A percentile compares a stretch with the other conserved stretches of the same genome.
These are phyloP conservation scores for Annulohypoxylon nitens DNA, from an alignment of 495 filamentous ascomycete species.

Conservation along the genomic window DNA sequence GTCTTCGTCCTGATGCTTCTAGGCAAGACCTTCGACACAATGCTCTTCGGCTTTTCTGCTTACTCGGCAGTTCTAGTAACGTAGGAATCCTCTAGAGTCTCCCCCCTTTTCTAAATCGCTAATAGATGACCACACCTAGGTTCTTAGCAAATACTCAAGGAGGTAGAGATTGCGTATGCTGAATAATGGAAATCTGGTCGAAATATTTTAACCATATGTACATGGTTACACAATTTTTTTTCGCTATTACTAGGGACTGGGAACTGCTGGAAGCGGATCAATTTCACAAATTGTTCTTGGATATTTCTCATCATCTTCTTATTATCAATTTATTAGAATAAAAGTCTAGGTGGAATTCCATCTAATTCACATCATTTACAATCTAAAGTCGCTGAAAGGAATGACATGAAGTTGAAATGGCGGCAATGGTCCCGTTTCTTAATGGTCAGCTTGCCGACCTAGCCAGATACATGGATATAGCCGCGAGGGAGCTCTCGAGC, in stretches of 20 bases:
- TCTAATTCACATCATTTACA: not conserved
- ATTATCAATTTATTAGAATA: not conserved
- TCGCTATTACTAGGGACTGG: not conserved
- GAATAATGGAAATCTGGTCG: not conserved
- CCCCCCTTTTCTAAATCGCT: not conserved
- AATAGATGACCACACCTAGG: not conserved
- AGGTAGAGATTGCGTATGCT: not conserved
- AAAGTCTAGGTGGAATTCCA: not conserved
- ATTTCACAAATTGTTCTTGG: not conserved
- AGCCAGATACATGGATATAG: not conserved
- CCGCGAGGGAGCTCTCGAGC: not conserved
- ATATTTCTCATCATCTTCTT: not conserved
- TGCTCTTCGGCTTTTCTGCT: conserved; percentile 19
- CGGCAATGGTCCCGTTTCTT: not conserved
- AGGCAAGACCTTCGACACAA: conserved; percentile 12
- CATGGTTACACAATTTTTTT: not conserved
- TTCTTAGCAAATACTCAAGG: conserved; percentile 21
- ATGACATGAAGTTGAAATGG: not conserved
- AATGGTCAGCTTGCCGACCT: not conserved
- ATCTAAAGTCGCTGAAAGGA: not conserved
- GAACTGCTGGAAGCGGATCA: not conserved
- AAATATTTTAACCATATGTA: not conserved
- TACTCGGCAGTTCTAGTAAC: conserved; percentile 17
- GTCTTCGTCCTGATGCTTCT: conserved; percentile 18
- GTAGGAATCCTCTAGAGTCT: conserved; percentile 4